Evolutionary conservation across 176 grass and related monocot genomes (phyloP), one percentile per base, ranked within the genome.

Genomic region (Urochloa ruziziensis): DNA sequence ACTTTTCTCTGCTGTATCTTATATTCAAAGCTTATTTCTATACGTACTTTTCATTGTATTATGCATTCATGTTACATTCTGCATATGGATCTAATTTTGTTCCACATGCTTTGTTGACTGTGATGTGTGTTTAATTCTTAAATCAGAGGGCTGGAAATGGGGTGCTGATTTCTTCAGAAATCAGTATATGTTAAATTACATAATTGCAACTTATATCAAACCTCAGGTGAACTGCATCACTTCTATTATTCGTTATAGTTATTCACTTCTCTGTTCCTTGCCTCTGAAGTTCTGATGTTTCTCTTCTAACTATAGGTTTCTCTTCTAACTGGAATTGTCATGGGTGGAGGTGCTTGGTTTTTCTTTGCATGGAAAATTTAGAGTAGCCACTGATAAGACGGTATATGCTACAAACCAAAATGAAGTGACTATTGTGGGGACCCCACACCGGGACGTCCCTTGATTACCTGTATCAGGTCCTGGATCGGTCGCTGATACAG

Each of bases 301-400:
- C 95, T 57, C 69, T 98, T 69, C 95, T 98, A 62, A 27, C 65
- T 84, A 10, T 84, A 98, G 95, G 92, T 95, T 88, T 98, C 95
- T 57, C 69, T 98, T 69, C 95, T 98, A 62, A 30, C 73, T 82
- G 90, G 92, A 83, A 90, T 95, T 76, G 87, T 89, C 70, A 91
- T 98, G 90, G 95, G 95, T 71, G 92, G 92, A 87, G 95, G 95
- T 32, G 95, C 89, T 62, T 62, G 95, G 95, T 86, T 57, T 98
- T 75, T 98, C 92, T 64, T 79, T 98, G 77, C 95, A 98, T 44
- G 95, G 95, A 72, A 94, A 62, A 80, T 98, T 98, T 84, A 74
- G 86, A 53, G 88, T 98, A 88, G 95, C 51, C 77, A 98, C 90
- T 29, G 95, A 95, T 29, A 93, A 91, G 81, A 94, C 92, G 29